phyloP scores from a whole-genome alignment of 192 early-diverging fungal genomes.

The Backusella psychrophila region DNA sequence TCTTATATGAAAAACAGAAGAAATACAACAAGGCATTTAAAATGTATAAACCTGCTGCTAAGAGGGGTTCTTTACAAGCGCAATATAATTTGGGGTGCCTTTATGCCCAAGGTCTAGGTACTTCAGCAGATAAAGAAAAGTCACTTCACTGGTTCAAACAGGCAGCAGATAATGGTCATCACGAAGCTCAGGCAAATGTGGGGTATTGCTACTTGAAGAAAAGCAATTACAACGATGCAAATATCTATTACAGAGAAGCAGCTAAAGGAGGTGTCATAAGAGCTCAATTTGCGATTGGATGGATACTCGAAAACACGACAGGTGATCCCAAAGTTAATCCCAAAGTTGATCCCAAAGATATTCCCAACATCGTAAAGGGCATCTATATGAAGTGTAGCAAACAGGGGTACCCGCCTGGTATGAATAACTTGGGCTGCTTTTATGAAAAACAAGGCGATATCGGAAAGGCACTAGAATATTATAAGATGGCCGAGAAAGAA shows the following conservation, averaged over 20 bases:
- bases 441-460: background rate
- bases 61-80: background rate
- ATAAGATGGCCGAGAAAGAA: background rate
- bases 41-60: background rate
- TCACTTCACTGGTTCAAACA: background rate
- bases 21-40: background rate
- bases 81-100: background rate
- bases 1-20: background rate
- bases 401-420: background rate
- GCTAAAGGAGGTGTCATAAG: background rate
- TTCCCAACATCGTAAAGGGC: background rate
- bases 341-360: too few species aligned
- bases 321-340: too few species aligned
- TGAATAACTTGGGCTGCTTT: background rate
- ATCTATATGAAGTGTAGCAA: background rate
- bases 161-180: background rate
- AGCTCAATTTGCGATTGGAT: background rate
- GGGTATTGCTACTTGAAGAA: background rate
- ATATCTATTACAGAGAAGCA: background rate
- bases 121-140: fast-evolving
- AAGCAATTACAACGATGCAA: too few species aligned
- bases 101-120: background rate
- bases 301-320: background rate
- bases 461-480: background rate
- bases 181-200: background rate